These are phyloP conservation scores for Hyphodiscus hymeniophilus DNA, from an alignment of 495 filamentous ascomycete genomes.

Conservation along the genomic window DNA sequence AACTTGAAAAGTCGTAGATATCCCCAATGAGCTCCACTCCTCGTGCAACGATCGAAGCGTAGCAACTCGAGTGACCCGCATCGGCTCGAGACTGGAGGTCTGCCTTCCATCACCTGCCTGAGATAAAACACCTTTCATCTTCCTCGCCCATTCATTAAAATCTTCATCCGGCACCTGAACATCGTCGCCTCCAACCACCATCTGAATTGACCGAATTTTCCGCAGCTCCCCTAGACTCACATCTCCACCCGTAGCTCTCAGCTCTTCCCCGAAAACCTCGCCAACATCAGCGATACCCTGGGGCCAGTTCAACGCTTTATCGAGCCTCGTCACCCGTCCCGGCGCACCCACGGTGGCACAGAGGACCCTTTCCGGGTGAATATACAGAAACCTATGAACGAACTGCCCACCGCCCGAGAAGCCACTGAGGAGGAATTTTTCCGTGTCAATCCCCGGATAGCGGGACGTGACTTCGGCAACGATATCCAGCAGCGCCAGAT, in stretches of 20 bases:
- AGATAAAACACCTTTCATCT: constrained; percentile 5
- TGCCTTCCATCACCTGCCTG: not conserved
- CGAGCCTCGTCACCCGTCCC: constrained; percentile 17
- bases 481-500: constrained; percentile 20
- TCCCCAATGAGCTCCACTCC: constrained; percentile 16
- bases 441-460: constrained; percentile 23
- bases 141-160: constrained; percentile 26
- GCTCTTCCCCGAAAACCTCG: constrained; percentile 13
- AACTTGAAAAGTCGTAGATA: constrained; percentile 15
- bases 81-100: not conserved
- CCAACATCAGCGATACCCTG: constrained; percentile 19
- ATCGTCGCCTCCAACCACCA: not conserved
- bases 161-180: too few species aligned
- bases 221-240: constrained; percentile 18
- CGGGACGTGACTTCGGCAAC: constrained; percentile 20
- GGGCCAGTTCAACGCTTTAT: constrained; percentile 19
- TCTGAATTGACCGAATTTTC: constrained; percentile 29
- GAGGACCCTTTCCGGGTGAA: constrained; percentile 23
- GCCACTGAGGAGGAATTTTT: constrained; percentile 23
- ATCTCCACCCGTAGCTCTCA: constrained; percentile 9
- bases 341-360: constrained; percentile 25
- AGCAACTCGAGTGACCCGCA: constrained; percentile 11
- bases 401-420: constrained; percentile 28
- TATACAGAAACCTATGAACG: constrained; percentile 24
- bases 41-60: constrained; percentile 10